Percentiles rank a stretch among this genome's conserved stretches.
Conservation (phyloP, 352 stramenopile species). For the Phytophthora boehmeriae region DNA sequence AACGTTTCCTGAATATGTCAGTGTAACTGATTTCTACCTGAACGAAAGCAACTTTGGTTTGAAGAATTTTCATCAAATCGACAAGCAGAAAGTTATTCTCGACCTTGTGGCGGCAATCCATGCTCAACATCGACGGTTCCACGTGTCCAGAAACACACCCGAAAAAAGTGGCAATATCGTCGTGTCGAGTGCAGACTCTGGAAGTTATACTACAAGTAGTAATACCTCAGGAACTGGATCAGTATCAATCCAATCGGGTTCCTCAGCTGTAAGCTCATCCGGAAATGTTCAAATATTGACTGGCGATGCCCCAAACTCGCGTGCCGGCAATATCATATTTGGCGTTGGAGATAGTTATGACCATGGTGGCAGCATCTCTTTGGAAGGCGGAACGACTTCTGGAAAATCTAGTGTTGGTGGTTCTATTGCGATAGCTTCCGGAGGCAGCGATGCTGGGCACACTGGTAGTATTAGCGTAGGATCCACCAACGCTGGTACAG, state of each 20-base stretch:
- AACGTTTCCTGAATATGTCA: conserved; percentile 90
- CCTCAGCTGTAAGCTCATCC: conserved; percentile 18
- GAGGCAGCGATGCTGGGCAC: conserved; percentile 15
- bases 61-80: conserved; percentile 89
- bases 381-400: conserved; percentile 26
- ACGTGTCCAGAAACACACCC: conserved; percentile 26
- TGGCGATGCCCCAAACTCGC: conserved; percentile 27
- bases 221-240: conserved; percentile 20
- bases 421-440: conserved; percentile 28
- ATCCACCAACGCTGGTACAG: conserved; percentile 8
- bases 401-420: conserved; percentile 18
- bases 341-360: conserved; percentile 26
- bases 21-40: conserved; percentile 69
- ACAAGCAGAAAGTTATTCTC: conserved; percentile 88
- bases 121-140: conserved; percentile 53
- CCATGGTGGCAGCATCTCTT: conserved; percentile 28
- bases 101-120: conserved; percentile 87
- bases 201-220: conserved; percentile 21
- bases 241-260: conserved; percentile 29
- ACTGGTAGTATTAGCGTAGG: conserved; percentile 25
- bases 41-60: conserved; percentile 74
- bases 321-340: conserved; percentile 33
- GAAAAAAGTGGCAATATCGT: conserved; percentile 43
- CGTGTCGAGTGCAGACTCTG: conserved; percentile 37
- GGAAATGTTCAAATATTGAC: conserved; percentile 32